Evolutionary conservation across 257 asterid genomes (phyloP).

Genomic region (Handroanthus guayacan): DNA sequence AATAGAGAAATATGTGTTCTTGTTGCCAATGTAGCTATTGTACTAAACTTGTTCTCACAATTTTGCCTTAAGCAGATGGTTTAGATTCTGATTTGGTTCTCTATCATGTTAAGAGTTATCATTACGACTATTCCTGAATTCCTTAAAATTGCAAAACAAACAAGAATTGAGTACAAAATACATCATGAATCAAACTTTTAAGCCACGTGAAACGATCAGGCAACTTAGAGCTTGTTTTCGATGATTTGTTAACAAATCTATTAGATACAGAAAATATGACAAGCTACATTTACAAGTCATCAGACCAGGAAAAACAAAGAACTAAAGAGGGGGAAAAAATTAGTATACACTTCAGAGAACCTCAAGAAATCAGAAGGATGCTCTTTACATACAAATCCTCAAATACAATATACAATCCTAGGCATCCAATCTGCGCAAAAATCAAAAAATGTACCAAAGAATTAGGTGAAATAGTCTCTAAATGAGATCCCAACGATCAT

Average conservation of each 20-base stretch:
- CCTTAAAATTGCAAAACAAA: no score
- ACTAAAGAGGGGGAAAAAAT: background rate
- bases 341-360: slow-evolving; percentile 32
- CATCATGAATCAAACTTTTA: no score
- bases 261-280: slow-evolving; percentile 3
- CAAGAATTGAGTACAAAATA: no score
- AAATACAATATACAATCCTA: slow-evolving; percentile 46
- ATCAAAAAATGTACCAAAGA: slow-evolving; percentile 43
- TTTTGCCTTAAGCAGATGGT: no score
- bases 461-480: background rate
- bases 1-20: no score
- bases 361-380: slow-evolving; percentile 43
- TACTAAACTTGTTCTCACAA: no score
- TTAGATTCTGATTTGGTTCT: no score
- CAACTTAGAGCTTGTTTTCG: background rate
- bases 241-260: background rate
- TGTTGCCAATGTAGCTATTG: no score
- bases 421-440: slow-evolving; percentile 54
- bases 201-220: background rate
- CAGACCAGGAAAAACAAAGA: background rate
- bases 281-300: slow-evolving; percentile 32
- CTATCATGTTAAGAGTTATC: no score
- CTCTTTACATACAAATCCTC: slow-evolving; percentile 45
- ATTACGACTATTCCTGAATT: no score
- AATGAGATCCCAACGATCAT: slow-evolving; percentile 27